Base-by-base conservation (phyloP, 768 basidiomycete species). In the Filobasidium wieringae region DNA sequence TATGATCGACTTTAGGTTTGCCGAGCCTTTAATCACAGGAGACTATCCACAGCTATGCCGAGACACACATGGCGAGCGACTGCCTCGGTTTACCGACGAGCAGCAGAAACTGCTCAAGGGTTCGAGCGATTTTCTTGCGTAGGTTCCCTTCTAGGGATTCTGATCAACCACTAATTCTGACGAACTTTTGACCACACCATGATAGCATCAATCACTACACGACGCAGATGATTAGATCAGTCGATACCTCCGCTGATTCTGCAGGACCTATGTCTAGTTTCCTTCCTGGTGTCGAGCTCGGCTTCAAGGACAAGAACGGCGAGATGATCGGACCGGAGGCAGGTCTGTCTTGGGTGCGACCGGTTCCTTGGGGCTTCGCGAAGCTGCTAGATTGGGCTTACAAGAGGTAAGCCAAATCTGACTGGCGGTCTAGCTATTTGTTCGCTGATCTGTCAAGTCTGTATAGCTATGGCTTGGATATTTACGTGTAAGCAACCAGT, bases 311-410 rank as follows among this genome's bases (percentile, higher is more conserved):
- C 32, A 11, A 27, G 6, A 62, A 67, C 29, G 66, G 66, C 1
- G 51, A 56, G 31, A 9, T 37, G 24, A 64, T 67, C 26, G 66
- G 66, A 17, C 51, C 51, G 12, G 30, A 12, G 27, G 51, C 51
- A 33, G 51, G 51, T 19, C 33, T 52, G 17, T 31, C 29, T 12
- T 52, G 51, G 51, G 51, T 52, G 29, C 17, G 51, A 26, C 51
- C 51, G 11, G 69, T 70, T 7, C 68, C 68, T 14, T 68, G 66
- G 67, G 71, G 71, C 5, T 60, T 68, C 31, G 56, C 64, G 5
- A 65, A 65, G 54, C 62, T 66, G 17, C 56, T 70, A 17, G 64
- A 63, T n/a, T 72, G 65, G 47, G 29, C 68, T 22, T 65, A 64
- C 56, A 59, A 69, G 33, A 55, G 66, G 41, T 72, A 69, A 60